Conservation (phyloP, 306 rosid species). For the Corylus avellana region DNA sequence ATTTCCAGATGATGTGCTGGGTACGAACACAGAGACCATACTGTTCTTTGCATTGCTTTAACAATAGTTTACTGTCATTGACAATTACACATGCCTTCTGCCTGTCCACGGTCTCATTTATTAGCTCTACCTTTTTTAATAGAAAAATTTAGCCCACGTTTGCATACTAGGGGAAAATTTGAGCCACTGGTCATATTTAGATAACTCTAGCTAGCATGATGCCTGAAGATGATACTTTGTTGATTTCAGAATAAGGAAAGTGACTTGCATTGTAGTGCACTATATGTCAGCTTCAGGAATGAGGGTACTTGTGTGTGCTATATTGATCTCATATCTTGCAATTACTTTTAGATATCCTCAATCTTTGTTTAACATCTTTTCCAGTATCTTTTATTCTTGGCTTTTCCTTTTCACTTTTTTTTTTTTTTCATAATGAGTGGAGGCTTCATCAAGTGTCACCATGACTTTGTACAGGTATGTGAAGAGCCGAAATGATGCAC, state of each 20-base stretch:
- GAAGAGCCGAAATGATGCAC: constrained; percentile 86
- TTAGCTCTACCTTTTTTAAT: background rate
- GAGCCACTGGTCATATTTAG: background rate
- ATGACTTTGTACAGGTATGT: constrained; percentile 64
- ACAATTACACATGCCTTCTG: background rate
- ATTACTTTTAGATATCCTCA: background rate
- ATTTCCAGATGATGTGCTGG: background rate
- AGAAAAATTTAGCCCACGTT: too few relatives aligned
- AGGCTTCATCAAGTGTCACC: background rate
- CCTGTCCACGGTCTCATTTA: background rate
- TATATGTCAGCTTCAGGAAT: background rate
- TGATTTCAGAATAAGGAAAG: background rate
- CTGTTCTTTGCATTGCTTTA: background rate
- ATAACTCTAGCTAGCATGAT: background rate
- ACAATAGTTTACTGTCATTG: background rate
- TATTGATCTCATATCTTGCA: background rate
- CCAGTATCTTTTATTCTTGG: background rate
- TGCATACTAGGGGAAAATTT: background rate
- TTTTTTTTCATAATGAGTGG: background rate
- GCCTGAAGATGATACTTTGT: background rate
- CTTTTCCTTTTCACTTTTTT: background rate
- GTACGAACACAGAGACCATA: background rate
- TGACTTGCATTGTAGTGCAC: background rate
- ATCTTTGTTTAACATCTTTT: background rate
- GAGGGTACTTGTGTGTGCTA: background rate